phyloP scores from a whole-genome alignment of 306 rosid species.

The Vachellia collinsii region DNA sequence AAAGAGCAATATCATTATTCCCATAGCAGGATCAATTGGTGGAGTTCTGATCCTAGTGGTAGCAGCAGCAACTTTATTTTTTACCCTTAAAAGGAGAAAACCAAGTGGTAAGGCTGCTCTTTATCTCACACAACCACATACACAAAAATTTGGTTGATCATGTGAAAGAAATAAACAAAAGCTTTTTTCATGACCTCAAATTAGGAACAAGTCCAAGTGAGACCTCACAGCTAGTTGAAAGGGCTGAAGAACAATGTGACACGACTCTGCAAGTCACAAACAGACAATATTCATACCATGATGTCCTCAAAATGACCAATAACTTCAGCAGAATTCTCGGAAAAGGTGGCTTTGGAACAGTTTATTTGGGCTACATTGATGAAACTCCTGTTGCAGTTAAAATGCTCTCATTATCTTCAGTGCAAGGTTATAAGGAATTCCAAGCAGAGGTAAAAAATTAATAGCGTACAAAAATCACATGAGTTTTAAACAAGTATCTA shows the following conservation, averaged over 20 bases:
- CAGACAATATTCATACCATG: conserved; percentile 41
- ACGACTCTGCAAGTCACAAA: neutral
- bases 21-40: conserved; percentile 41
- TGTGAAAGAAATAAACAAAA: neutral
- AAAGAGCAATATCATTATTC: conserved; percentile 27
- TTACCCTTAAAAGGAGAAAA: conserved; percentile 33
- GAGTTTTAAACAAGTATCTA: neutral
- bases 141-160: neutral
- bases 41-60: conserved; percentile 39
- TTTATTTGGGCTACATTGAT: conserved; percentile 45
- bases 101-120: conserved; percentile 12
- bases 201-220: neutral
- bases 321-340: conserved; percentile 45
- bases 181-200: neutral
- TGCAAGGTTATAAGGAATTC: conserved; percentile 51
- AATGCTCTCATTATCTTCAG: conserved; percentile 51
- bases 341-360: conserved; percentile 56
- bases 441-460: conserved; percentile 49
- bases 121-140: neutral
- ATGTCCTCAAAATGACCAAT: conserved; percentile 47
- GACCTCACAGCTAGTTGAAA: neutral
- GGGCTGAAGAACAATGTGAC: neutral
- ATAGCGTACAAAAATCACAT: neutral
- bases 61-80: conserved; percentile 19
- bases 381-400: conserved; percentile 56